Conservation (phyloP, 768 basidiomycete species). For the Amanita pallidorosea region DNA sequence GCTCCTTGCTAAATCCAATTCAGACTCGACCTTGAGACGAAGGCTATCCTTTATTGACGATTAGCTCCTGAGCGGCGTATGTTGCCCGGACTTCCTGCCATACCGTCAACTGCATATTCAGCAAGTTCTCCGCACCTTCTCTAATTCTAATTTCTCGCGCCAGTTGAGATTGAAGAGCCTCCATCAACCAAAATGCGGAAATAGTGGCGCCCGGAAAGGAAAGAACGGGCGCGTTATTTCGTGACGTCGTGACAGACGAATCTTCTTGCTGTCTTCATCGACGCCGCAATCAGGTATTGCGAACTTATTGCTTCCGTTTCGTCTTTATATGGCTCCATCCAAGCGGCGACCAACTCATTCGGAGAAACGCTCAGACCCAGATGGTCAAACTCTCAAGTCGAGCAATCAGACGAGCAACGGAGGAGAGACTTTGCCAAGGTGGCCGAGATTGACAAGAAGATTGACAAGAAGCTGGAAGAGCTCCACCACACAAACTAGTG, state of each 20-base stretch:
- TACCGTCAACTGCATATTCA: slow-evolving; percentile 56
- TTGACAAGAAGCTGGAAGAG: slow-evolving; percentile 47
- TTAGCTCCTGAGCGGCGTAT: not conserved
- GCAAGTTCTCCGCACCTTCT: slow-evolving; percentile 86
- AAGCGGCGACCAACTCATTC: too few relatives aligned
- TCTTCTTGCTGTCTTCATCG: too few relatives aligned
- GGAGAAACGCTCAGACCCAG: too few relatives aligned
- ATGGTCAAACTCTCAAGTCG: too few relatives aligned
- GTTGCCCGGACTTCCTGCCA: slow-evolving; percentile 12
- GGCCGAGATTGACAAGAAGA: slow-evolving; percentile 46
- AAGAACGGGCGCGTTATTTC: too few relatives aligned
- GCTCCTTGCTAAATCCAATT: slow-evolving; percentile 62
- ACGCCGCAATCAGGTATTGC: too few relatives aligned
- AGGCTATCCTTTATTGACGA: slow-evolving; percentile 40
- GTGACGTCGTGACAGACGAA: too few relatives aligned
- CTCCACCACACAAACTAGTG: slow-evolving; percentile 6
- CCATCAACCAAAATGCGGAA: too few relatives aligned
- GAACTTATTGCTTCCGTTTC: too few relatives aligned
- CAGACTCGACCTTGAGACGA: slow-evolving; percentile 61
- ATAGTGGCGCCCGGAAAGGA: too few relatives aligned
- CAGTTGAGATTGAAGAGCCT: slow-evolving; percentile 54
- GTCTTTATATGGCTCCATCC: too few relatives aligned
- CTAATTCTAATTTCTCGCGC: slow-evolving; percentile 74
- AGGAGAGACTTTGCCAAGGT: slow-evolving; percentile 64
- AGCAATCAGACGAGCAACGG: too few relatives aligned